Conservation (phyloP, 352 stramenopile species). For the Globisporangium nodosum region DNA sequence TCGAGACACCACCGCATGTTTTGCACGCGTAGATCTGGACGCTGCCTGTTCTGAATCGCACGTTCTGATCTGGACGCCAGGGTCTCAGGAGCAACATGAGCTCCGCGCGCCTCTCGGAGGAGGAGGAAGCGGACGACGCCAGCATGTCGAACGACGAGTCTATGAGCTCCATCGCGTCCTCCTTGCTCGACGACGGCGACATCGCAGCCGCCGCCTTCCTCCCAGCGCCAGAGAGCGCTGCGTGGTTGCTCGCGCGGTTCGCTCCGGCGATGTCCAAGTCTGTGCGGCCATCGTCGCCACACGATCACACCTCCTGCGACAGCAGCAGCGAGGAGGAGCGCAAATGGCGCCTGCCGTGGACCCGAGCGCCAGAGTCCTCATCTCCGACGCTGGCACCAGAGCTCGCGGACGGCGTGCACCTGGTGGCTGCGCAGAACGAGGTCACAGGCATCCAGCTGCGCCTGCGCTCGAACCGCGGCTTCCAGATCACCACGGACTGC, state of each 20-base stretch:
- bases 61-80: background rate
- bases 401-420: slow-evolving; percentile 24
- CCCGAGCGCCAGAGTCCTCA: background rate
- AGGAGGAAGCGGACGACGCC: slow-evolving; percentile 18
- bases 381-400: too few relatives aligned
- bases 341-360: slow-evolving; percentile 30
- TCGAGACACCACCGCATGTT: too few relatives aligned
- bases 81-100: slow-evolving; percentile 3
- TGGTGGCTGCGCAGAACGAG: slow-evolving; percentile 46
- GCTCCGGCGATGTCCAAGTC: slow-evolving; percentile 50
- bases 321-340: slow-evolving; percentile 7
- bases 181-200: slow-evolving; percentile 32
- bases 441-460: slow-evolving; percentile 53
- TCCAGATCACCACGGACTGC: slow-evolving; percentile 42
- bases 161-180: slow-evolving; percentile 35
- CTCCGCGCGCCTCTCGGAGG: background rate
- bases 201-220: background rate
- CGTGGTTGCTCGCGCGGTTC: slow-evolving; percentile 49
- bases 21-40: too few relatives aligned
- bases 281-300: slow-evolving; percentile 7
- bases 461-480: slow-evolving; percentile 47
- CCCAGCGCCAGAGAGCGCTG: background rate
- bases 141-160: slow-evolving; percentile 60
- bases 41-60: too few relatives aligned
- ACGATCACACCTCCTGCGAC: slow-evolving; percentile 22